Evolutionary conservation across 2,329 filamentous ascomycete genomes (phyloP).

Genomic region (Talaromyces sp.): DNA sequence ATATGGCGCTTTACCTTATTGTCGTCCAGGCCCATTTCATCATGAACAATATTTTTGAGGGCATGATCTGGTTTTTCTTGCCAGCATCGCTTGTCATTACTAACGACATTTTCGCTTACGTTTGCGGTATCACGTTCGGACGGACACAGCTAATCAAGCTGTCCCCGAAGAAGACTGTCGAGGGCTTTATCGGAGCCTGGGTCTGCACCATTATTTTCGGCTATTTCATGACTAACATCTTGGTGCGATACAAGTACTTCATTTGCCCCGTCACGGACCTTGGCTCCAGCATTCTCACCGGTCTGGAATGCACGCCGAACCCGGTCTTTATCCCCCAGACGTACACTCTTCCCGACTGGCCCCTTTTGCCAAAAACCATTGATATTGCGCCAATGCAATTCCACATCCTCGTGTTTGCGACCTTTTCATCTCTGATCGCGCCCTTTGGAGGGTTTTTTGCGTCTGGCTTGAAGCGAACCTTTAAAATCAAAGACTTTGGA

Average conservation of each 20-base stretch:
- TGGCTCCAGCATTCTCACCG: conserved; percentile 86
- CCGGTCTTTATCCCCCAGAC: conserved; percentile 79
- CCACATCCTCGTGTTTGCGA: conserved; percentile 83
- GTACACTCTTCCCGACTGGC: conserved; percentile 68
- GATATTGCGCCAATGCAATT: conserved; percentile 85
- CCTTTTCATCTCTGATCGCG: conserved; percentile 92
- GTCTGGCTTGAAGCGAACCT: conserved; percentile 93
- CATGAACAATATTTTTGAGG: conserved; percentile 99
- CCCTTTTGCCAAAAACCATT: conserved; percentile 68
- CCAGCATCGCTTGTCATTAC: conserved; percentile 93
- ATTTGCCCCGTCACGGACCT: conserved; percentile 97
- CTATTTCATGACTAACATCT: conserved; percentile 71
- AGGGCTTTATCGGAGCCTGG: conserved; percentile 95
- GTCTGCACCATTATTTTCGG: conserved; percentile 88
- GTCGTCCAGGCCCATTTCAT: conserved; percentile 98
- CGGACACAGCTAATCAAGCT: conserved; percentile 96
- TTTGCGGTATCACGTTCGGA: conserved; percentile 95
- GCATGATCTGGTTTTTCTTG: conserved; percentile 99
- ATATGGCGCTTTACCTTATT: conserved; percentile 97
- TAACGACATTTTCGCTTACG: conserved; percentile 97
- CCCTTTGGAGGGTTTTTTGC: conserved; percentile 99
- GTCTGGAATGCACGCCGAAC: conserved; percentile 84
- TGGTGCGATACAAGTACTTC: conserved; percentile 93
- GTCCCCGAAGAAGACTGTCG: conserved; percentile 98
- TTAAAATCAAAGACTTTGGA: conserved; percentile 99